Conservation (phyloP, 2,329 filamentous ascomycete species). For the Chaetomium sp. region DNA sequence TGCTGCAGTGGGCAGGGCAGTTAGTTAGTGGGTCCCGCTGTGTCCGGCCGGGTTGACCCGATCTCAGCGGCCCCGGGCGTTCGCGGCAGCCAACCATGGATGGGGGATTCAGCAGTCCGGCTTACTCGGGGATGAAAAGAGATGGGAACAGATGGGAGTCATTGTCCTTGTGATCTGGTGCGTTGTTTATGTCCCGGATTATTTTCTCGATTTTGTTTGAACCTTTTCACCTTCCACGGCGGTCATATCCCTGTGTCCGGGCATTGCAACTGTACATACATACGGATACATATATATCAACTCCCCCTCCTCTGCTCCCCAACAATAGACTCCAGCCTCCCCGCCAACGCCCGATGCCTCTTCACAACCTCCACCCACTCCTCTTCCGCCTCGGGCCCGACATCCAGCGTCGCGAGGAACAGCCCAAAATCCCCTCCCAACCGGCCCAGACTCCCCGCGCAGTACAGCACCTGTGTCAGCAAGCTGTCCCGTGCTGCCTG, state of each 20-base stretch:
- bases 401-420: constrained; percentile 61
- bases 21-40: constrained; percentile 8
- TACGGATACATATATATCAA: background rate
- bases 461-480: constrained; percentile 87
- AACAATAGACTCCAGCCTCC: constrained; percentile 65
- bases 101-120: background rate
- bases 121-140: no score
- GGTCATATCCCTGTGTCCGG: no score
- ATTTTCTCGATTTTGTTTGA: no score
- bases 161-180: background rate
- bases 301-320: constrained; percentile 41
- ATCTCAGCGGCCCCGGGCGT: constrained; percentile 5
- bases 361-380: constrained; percentile 89
- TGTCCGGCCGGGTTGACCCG: constrained; percentile 15
- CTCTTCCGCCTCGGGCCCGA: constrained; percentile 41
- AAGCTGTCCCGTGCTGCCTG: constrained; percentile 77
- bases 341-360: constrained; percentile 78
- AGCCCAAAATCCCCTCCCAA: constrained; percentile 90
- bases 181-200: no score
- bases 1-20: background rate
- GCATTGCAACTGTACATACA: background rate
- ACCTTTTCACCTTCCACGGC: no score
- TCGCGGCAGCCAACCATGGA: constrained; percentile 2
- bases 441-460: constrained; percentile 81
- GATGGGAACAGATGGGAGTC: background rate